Evolutionary conservation across 139 green algal species (phyloP).

Genomic region (Asterochloris sp.): DNA sequence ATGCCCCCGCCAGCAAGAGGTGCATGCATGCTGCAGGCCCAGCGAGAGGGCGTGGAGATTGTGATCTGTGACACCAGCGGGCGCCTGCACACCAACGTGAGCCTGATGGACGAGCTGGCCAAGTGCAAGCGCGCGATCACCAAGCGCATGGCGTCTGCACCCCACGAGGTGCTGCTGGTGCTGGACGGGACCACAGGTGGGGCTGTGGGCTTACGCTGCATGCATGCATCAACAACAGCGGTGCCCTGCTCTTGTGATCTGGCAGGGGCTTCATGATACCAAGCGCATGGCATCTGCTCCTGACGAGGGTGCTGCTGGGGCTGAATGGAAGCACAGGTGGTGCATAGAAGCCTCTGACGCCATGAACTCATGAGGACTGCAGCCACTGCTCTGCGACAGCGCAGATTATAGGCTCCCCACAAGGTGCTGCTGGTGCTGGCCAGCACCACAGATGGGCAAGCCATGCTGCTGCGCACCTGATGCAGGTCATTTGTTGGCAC

Average conservation of each 20-base stretch:
- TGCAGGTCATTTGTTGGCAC: too few relatives aligned
- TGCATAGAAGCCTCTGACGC: neutral
- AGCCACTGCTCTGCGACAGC: too few relatives aligned
- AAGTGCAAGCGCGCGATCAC: slow-evolving; percentile 51
- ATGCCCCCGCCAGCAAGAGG: too few relatives aligned
- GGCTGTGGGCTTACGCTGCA: neutral
- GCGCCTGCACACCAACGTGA: slow-evolving; percentile 91
- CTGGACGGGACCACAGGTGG: slow-evolving; percentile 94
- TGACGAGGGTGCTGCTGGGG: neutral
- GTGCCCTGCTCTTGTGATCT: neutral
- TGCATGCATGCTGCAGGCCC: slow-evolving; percentile 8
- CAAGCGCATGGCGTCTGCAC: slow-evolving; percentile 51
- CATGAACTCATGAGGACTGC: too few relatives aligned
- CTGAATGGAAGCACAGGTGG: neutral
- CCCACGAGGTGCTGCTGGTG: slow-evolving; percentile 90
- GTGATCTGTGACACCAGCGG: slow-evolving; percentile 92
- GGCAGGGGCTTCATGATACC: neutral
- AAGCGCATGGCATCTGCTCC: neutral
- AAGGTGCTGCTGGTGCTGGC: too few relatives aligned
- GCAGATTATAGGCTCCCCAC: too few relatives aligned
- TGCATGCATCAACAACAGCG: neutral
- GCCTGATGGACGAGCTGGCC: slow-evolving; percentile 85
- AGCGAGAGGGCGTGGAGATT: slow-evolving; percentile 57
- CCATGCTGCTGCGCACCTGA: too few relatives aligned
- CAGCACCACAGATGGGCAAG: too few relatives aligned